phyloP scores from a whole-genome alignment of 768 basidiomycete genomes.

The Panellus pusillus region DNA sequence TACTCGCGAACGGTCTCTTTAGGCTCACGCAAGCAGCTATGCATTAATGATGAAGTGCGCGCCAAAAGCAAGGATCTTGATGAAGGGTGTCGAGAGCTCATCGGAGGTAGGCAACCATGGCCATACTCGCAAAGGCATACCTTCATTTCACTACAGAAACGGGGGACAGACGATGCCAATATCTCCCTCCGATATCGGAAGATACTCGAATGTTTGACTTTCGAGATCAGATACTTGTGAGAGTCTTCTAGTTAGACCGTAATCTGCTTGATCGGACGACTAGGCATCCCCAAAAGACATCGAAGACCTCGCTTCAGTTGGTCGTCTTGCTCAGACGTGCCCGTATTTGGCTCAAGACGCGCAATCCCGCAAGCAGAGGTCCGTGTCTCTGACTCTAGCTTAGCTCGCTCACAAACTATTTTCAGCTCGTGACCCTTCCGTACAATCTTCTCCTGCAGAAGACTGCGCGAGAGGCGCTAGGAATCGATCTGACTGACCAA shows the following conservation, averaged over 20 bases:
- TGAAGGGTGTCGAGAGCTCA: conserved; percentile 82
- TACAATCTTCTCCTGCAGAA: conserved; percentile 90
- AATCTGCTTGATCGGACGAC: background rate
- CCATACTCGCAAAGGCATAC: background rate
- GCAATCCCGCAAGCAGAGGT: conserved; percentile 93
- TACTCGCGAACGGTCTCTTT: conserved; percentile 73
- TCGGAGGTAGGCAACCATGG: conserved; percentile 51
- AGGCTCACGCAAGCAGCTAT: conserved; percentile 88
- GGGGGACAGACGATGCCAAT: conserved; percentile 69
- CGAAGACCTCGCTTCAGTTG: conserved; percentile 81
- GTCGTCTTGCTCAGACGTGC: conserved; percentile 69
- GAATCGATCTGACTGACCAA: conserved; percentile 82
- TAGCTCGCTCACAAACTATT: background rate
- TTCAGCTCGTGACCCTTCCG: conserved; percentile 84
- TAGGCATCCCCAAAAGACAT: conserved; percentile 92
- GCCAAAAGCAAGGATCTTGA: conserved; percentile 70
- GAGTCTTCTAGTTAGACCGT: background rate
- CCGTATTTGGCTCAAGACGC: conserved; percentile 87
- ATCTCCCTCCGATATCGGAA: conserved; percentile 71
- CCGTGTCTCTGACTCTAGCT: conserved; percentile 12
- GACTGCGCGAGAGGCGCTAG: conserved; percentile 80
- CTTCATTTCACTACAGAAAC: conserved; percentile 42
- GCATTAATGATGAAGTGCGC: conserved; percentile 82
- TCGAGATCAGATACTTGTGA: conserved; percentile 82
- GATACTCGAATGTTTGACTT: conserved; percentile 75